Conservation (phyloP, 768 basidiomycete species). For the Clitopilus hobsonii region DNA sequence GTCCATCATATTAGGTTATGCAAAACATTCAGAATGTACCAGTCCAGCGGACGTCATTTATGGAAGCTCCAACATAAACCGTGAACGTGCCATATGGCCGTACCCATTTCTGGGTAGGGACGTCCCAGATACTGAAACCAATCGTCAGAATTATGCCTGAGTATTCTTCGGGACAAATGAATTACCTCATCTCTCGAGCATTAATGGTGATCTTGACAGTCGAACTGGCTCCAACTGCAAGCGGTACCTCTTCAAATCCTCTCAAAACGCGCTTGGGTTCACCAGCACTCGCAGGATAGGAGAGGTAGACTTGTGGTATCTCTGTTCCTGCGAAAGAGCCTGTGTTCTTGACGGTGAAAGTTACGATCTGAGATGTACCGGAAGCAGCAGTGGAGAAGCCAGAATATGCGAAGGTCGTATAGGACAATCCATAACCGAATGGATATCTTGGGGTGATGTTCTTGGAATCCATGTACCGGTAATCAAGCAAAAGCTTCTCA, state of each 20-base stretch:
- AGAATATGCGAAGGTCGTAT: slow-evolving; percentile 68
- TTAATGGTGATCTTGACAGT: slow-evolving; percentile 31
- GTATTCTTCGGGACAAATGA: background rate
- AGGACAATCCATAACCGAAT: slow-evolving; percentile 73
- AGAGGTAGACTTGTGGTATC: slow-evolving; percentile 50
- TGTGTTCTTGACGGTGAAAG: slow-evolving; percentile 43
- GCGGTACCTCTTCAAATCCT: slow-evolving; percentile 44
- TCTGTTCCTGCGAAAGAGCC: slow-evolving; percentile 47
- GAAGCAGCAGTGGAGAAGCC: slow-evolving; percentile 34
- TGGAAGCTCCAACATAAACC: slow-evolving; percentile 51
- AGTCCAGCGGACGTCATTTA: slow-evolving; percentile 33
- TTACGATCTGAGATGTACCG: slow-evolving; percentile 26
- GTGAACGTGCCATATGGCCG: slow-evolving; percentile 47
- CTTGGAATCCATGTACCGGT: slow-evolving; percentile 57
- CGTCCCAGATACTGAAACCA: slow-evolving; percentile 52
- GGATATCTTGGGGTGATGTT: slow-evolving; percentile 50
- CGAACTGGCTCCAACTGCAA: slow-evolving; percentile 31
- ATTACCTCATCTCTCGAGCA: slow-evolving; percentile 41
- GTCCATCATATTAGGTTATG: too few species aligned
- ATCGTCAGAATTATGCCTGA: too few species aligned
- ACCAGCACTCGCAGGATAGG: slow-evolving; percentile 39
- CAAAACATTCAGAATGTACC: background rate
- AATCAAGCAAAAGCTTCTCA: slow-evolving; percentile 64
- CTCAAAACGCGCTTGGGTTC: slow-evolving; percentile 47
- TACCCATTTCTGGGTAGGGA: slow-evolving; percentile 42